Percentiles rank a stretch among this genome's conserved stretches.
phyloP scores from a whole-genome alignment of 1,139 yeast genomes.

The Taphrina flavorubra region DNA sequence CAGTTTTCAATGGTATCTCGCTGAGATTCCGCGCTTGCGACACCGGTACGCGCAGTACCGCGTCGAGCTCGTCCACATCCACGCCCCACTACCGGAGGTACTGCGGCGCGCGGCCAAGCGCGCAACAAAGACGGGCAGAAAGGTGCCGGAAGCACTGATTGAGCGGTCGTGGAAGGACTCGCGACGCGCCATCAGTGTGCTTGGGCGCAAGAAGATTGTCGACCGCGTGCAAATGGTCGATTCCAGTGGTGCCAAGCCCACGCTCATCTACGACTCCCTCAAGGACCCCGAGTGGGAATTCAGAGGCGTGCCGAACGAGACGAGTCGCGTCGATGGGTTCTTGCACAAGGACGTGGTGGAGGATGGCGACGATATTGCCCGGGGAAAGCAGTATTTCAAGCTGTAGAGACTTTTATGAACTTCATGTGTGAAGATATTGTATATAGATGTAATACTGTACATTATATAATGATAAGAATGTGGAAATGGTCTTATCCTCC shows the following conservation, averaged over 20 bases:
- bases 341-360: constrained; percentile 26
- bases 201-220: constrained; percentile 37
- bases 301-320: constrained; percentile 34
- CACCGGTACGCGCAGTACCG: constrained; percentile 23
- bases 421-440: background rate
- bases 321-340: constrained; percentile 33
- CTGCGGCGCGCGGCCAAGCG: constrained; percentile 30
- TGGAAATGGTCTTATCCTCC: constrained; percentile 13
- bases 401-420: background rate
- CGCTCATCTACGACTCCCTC: constrained; percentile 20
- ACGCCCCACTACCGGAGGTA: constrained; percentile 33
- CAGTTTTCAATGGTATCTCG: constrained; percentile 31
- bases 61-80: constrained; percentile 35
- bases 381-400: constrained; percentile 14
- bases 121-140: constrained; percentile 21
- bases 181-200: constrained; percentile 37
- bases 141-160: constrained; percentile 28
- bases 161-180: constrained; percentile 41
- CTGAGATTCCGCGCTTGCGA: constrained; percentile 22
- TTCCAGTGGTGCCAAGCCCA: constrained; percentile 24
- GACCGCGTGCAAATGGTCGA: constrained; percentile 40
- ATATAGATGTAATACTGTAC: background rate
- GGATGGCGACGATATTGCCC: constrained; percentile 26
- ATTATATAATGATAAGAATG: background rate
- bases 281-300: constrained; percentile 30